phyloP scores from a whole-genome alignment of 1,139 yeast genomes.

The Pichia kudriavzevii region DNA sequence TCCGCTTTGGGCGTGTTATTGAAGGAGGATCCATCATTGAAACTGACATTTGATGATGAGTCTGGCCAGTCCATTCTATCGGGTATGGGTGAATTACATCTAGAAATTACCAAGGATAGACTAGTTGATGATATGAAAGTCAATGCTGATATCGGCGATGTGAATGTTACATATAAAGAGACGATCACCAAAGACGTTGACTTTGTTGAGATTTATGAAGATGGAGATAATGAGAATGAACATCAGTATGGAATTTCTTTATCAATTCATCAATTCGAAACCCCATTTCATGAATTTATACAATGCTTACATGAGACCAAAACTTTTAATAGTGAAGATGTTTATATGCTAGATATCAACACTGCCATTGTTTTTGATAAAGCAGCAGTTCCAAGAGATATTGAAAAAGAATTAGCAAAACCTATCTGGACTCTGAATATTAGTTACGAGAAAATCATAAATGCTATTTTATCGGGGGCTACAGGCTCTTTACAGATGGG shows the following conservation, averaged over 20 bases:
- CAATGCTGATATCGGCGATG: constrained; percentile 67
- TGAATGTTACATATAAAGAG: constrained; percentile 86
- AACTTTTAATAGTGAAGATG: constrained; percentile 23
- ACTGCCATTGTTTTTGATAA: constrained; percentile 27
- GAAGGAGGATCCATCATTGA: constrained; percentile 79
- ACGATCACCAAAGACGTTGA: constrained; percentile 34
- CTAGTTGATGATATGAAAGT: constrained; percentile 76
- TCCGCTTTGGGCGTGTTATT: constrained; percentile 56
- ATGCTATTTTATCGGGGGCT: constrained; percentile 50
- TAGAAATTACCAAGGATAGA: constrained; percentile 80
- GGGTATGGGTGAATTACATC: constrained; percentile 95
- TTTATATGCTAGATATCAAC: constrained; percentile 28
- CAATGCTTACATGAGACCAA: constrained; percentile 15
- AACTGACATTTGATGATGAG: constrained; percentile 67
- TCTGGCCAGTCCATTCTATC: constrained; percentile 80
- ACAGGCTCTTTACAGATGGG: constrained; percentile 72
- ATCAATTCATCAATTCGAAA: constrained; percentile 47
- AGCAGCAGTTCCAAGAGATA: constrained; percentile 20
- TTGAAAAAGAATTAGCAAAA: constrained; percentile 23
- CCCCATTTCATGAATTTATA: constrained; percentile 31
- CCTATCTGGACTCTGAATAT: constrained; percentile 42
- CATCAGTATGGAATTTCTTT: constrained; percentile 31
- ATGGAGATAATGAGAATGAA: constrained; percentile 7
- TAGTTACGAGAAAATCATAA: constrained; percentile 44
- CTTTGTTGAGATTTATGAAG: constrained; percentile 12